phyloP scores from a whole-genome alignment of 495 filamentous ascomycete species.

The Penicillium cosmopolitanum region DNA sequence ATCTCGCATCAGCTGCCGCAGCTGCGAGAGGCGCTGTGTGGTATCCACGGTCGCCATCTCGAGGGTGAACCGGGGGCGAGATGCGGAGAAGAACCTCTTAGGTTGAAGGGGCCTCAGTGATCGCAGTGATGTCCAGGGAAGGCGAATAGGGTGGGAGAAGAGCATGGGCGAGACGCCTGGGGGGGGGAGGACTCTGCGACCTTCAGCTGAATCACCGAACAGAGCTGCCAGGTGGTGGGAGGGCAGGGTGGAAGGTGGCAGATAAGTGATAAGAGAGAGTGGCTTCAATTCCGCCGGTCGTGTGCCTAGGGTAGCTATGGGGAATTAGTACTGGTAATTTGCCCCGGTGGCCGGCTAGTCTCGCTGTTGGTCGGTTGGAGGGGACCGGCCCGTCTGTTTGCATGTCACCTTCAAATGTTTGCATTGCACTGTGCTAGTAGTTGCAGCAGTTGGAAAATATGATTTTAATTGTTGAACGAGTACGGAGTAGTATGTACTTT shows the following conservation, averaged over 20 bases:
- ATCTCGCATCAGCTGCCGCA: constrained; percentile 88
- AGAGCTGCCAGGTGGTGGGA: no score
- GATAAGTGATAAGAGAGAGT: constrained; percentile 1
- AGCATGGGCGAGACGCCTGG: constrained; percentile 40
- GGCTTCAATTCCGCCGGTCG: constrained; percentile 14
- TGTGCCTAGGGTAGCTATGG: constrained; percentile 6
- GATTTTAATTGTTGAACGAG: no score
- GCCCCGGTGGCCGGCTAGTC: no score
- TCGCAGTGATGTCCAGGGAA: constrained; percentile 40
- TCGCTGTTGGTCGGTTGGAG: no score
- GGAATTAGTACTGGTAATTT: no score
- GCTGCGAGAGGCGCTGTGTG: constrained; percentile 69
- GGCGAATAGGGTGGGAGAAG: constrained; percentile 41
- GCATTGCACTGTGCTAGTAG: no score
- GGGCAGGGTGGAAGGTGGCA: not conserved
- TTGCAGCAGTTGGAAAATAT: no score
- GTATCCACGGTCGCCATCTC: constrained; percentile 89
- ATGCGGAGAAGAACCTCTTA: constrained; percentile 42
- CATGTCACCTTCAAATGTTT: not conserved
- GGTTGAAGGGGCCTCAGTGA: constrained; percentile 36
- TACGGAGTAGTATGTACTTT: no score
- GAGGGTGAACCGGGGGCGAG: constrained; percentile 42
- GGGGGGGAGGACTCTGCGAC: not conserved
- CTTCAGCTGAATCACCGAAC: not conserved
- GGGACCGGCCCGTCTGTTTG: no score